Evolutionary conservation across 1,139 yeast species (phyloP).

Genomic region (Saccharomycopsis crataegensis): DNA sequence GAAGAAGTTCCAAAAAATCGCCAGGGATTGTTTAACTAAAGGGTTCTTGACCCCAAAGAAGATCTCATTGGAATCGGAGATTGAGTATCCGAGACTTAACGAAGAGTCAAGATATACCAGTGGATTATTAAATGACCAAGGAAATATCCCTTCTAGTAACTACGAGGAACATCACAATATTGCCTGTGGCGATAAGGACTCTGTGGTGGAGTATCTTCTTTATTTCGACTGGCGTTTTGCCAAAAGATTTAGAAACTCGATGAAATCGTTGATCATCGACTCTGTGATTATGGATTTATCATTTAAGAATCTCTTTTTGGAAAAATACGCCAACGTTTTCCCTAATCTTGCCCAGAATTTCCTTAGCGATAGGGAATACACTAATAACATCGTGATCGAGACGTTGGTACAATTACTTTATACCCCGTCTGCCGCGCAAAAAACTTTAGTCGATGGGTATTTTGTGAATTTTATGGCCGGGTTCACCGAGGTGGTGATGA

Average conservation of each 20-base stretch:
- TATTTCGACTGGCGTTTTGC: conserved; percentile 45
- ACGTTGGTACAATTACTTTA: conserved; percentile 58
- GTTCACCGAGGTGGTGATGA: conserved; percentile 33
- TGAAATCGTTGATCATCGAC: conserved; percentile 7
- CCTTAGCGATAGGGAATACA: conserved; percentile 64
- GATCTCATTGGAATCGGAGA: not conserved
- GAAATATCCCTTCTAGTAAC: not conserved
- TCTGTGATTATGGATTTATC: conserved; percentile 4
- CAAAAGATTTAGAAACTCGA: conserved; percentile 4
- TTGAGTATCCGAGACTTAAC: not conserved
- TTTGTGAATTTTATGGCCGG: conserved; percentile 42
- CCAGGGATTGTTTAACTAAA: not conserved
- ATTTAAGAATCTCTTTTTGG: conserved; percentile 7
- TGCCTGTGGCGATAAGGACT: not conserved
- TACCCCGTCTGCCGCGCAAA: conserved; percentile 49
- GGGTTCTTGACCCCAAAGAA: not conserved
- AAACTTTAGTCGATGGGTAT: conserved; percentile 33
- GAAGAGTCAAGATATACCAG: not conserved
- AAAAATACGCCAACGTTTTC: conserved; percentile 3
- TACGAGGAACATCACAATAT: not conserved
- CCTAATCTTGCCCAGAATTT: conserved; percentile 33
- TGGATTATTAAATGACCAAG: not conserved
- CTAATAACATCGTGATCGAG: conserved; percentile 44
- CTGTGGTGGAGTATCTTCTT: conserved; percentile 31
- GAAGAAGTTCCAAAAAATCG: not conserved